phyloP scores from a whole-genome alignment of 208 protist species.

The Leishmania mexicana region DNA sequence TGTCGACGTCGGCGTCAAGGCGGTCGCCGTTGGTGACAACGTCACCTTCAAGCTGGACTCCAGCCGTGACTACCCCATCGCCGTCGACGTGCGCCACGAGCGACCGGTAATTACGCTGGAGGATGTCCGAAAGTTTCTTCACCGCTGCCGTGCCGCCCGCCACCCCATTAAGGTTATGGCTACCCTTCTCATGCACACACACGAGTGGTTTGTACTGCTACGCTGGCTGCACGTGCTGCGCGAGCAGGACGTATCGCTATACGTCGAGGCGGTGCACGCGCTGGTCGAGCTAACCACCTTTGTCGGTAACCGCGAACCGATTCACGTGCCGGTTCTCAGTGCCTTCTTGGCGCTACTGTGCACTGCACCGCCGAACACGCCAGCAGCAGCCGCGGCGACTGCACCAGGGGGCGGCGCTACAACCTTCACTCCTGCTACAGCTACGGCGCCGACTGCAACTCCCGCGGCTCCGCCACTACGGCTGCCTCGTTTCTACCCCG shows the following conservation, averaged over 20 bases:
- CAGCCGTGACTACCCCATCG: constrained; percentile 80
- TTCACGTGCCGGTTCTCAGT: constrained; percentile 70
- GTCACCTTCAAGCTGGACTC: constrained; percentile 82
- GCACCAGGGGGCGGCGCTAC: not conserved
- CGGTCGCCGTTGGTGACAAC: constrained; percentile 58
- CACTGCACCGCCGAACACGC: not conserved
- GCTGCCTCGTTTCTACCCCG: constrained; percentile 60
- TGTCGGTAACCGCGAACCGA: constrained; percentile 83
- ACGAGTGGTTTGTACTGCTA: constrained; percentile 84
- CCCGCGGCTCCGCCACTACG: not conserved
- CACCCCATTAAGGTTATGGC: constrained; percentile 70
- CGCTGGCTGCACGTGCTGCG: constrained; percentile 41
- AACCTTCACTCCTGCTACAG: not conserved
- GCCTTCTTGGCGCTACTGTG: constrained; percentile 59
- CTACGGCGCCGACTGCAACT: not conserved
- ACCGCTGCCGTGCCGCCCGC: constrained; percentile 52
- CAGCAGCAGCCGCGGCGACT: constrained; percentile 11
- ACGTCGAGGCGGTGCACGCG: constrained; percentile 57
- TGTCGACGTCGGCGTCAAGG: constrained; percentile 81
- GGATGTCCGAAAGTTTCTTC: constrained; percentile 71
- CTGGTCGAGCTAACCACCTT: constrained; percentile 84
- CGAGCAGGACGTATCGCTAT: constrained; percentile 35
- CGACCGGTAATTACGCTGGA: constrained; percentile 55
- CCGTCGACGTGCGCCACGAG: constrained; percentile 81
- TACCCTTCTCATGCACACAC: constrained; percentile 77